Conservation (phyloP, 2,329 filamentous ascomycete species). For the Ophiostoma perfectum region DNA sequence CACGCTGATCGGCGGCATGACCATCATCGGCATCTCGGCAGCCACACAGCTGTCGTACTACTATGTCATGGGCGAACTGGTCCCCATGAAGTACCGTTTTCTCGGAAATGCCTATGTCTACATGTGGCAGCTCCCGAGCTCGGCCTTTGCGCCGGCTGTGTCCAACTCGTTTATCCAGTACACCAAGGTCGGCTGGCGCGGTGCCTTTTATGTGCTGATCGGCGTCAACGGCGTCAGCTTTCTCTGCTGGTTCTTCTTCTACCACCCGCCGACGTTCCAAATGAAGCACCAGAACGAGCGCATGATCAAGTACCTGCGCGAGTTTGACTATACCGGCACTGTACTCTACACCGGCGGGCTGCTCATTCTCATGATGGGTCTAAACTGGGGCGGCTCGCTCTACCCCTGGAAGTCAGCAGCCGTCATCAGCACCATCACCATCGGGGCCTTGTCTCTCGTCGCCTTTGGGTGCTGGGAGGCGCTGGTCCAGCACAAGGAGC, state of each 20-base stretch:
- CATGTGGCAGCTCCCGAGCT: slow-evolving; percentile 32
- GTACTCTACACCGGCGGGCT: slow-evolving; percentile 32
- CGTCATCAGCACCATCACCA: slow-evolving; percentile 32
- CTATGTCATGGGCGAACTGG: slow-evolving; percentile 36
- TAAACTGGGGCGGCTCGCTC: slow-evolving; percentile 33
- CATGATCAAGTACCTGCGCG: slow-evolving; percentile 29
- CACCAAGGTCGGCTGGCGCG: slow-evolving; percentile 31
- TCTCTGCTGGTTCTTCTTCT: slow-evolving; percentile 33
- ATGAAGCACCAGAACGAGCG: slow-evolving; percentile 31
- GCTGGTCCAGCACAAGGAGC: slow-evolving; percentile 31
- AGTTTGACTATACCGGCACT: slow-evolving; percentile 34
- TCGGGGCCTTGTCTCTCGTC: background rate
- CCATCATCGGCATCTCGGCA: slow-evolving; percentile 36
- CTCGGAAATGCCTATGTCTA: slow-evolving; percentile 34
- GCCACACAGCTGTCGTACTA: slow-evolving; percentile 37
- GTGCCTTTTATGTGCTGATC: slow-evolving; percentile 32
- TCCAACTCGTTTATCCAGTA: slow-evolving; percentile 30
- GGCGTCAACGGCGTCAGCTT: slow-evolving; percentile 31
- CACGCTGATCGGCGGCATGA: slow-evolving; percentile 36
- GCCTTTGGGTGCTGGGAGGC: background rate
- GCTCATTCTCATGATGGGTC: slow-evolving; percentile 32
- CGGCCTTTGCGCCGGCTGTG: slow-evolving; percentile 31
- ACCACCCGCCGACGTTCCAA: slow-evolving; percentile 34
- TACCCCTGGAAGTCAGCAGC: slow-evolving; percentile 34
- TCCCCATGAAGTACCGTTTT: slow-evolving; percentile 37